Conservation (phyloP, 495 filamentous ascomycete genomes). For the Darksidea phi region DNA sequence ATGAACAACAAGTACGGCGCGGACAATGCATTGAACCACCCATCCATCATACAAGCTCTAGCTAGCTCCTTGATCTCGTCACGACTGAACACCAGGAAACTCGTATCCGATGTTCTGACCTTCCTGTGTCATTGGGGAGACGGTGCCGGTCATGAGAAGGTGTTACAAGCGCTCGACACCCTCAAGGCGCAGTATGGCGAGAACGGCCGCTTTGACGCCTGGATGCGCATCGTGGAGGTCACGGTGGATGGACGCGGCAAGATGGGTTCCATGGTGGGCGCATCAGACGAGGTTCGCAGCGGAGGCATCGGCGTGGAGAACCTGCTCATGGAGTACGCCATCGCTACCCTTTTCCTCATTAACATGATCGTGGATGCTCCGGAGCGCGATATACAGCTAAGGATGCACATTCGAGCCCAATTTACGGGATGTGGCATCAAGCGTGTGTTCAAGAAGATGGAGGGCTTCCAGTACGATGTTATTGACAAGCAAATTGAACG, state of each 20-base stretch:
- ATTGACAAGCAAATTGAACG: slow-evolving; percentile 98
- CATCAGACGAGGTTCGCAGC: slow-evolving; percentile 93
- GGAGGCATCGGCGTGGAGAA: slow-evolving; percentile 99
- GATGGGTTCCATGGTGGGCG: slow-evolving; percentile 96
- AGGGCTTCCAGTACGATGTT: slow-evolving; percentile 95
- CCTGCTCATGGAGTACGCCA: slow-evolving; percentile 96
- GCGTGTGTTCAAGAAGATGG: slow-evolving; percentile 94
- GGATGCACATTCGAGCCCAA: slow-evolving; percentile 92
- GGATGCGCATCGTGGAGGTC: slow-evolving; percentile 98
- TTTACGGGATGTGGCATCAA: slow-evolving; percentile 96
- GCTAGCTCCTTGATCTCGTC: slow-evolving; percentile 85
- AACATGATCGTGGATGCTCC: slow-evolving; percentile 96
- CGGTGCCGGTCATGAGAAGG: slow-evolving; percentile 90
- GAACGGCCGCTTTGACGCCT: slow-evolving; percentile 95
- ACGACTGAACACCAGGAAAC: slow-evolving; percentile 85
- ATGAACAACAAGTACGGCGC: slow-evolving; percentile 99
- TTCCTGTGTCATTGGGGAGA: slow-evolving; percentile 97
- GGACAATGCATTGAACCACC: slow-evolving; percentile 90
- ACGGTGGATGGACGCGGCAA: slow-evolving; percentile 96
- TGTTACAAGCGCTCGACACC: slow-evolving; percentile 88
- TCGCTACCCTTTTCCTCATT: slow-evolving; percentile 89
- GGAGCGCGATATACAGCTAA: slow-evolving; percentile 81
- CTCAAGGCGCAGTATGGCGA: slow-evolving; percentile 87
- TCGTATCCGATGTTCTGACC: slow-evolving; percentile 94
- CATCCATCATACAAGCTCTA: slow-evolving; percentile 83